A percentile compares a stretch with the other conserved stretches of the same genome.
phyloP scores from a whole-genome alignment of 140 eudicot genomes.

The Flaveria floridana region DNA sequence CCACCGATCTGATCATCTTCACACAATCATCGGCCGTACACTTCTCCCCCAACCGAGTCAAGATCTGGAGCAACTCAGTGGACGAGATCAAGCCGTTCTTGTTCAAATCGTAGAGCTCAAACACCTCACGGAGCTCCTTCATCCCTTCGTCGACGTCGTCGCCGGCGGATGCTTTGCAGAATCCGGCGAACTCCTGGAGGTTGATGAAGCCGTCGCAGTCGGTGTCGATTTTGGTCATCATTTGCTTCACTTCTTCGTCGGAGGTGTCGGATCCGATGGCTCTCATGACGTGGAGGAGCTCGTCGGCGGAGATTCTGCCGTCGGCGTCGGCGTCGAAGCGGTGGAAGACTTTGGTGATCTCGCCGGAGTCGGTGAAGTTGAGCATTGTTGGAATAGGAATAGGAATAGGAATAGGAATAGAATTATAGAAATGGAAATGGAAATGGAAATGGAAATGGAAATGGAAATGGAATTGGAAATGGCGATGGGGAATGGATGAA shows the following conservation, averaged over 20 bases:
- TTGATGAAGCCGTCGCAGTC: constrained; percentile 57
- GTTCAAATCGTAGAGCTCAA: constrained; percentile 68
- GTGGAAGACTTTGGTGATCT: constrained; percentile 50
- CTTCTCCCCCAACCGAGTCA: constrained; percentile 63
- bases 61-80: constrained; percentile 61
- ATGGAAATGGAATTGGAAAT: neutral
- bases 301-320: constrained; percentile 62
- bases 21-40: constrained; percentile 57
- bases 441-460: too few relatives aligned
- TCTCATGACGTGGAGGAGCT: constrained; percentile 51
- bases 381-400: neutral
- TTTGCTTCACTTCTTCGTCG: constrained; percentile 36
- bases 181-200: constrained; percentile 57
- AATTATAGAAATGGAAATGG: neutral
- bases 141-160: constrained; percentile 30
- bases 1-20: constrained; percentile 67
- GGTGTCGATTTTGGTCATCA: constrained; percentile 57
- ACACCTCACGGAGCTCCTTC: constrained; percentile 69
- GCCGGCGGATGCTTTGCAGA: constrained; percentile 32
- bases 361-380: constrained; percentile 39
- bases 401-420: too few relatives aligned
- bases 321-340: constrained; percentile 69
- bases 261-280: constrained; percentile 55
- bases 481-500: neutral
- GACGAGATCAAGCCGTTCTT: constrained; percentile 69